Evolutionary conservation across 2,329 filamentous ascomycete genomes (phyloP), one percentile per base, ranked within the genome.

Genomic region (Thyridium curvatum): DNA sequence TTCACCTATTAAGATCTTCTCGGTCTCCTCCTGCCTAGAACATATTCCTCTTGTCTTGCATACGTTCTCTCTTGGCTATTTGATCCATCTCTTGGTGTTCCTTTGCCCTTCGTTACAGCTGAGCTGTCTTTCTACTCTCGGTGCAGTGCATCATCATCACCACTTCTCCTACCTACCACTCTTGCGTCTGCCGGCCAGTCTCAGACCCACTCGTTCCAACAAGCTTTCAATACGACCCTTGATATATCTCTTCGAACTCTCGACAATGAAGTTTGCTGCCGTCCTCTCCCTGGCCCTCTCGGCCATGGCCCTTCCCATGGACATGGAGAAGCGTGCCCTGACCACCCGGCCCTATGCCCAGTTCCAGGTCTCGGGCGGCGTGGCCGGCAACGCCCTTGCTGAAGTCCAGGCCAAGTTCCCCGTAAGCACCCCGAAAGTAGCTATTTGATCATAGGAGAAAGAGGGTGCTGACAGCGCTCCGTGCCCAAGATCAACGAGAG

Each of bases 381-480:
- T 64, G 9, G 71, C 65, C 16, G 72, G 74, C 38, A 68, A 76
- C 34, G 73, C 72, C 12, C 61, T 76, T 15, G 65, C 58, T 2
- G 72, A 77, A 54, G 73, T 73, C 39, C 59, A 71, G 34, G 65
- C 68, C 38, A 69, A 71, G 45, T 77, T 79, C 50, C 71, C 73
- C 0, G 72, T 72, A 55, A 34, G 60, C 48, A 13, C 30, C 17
- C 3, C 15, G 12, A 18, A 34, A 29, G 35, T n/a, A n/a, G n/a
- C n/a, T n/a, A n/a, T n/a, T n/a, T n/a, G n/a, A n/a, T n/a, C n/a
- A n/a, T n/a, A n/a, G n/a, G n/a, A n/a, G n/a, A n/a, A n/a, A n/a
- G n/a, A n/a, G n/a, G n/a, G n/a, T n/a, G n/a, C n/a, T n/a, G n/a
- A n/a, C n/a, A n/a, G n/a, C n/a, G n/a, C n/a, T n/a, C n/a, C n/a